Percentiles rank a stretch among this genome's conserved stretches.
phyloP scores from a whole-genome alignment of 2,329 filamentous ascomycete species.

The Calonectria pseudoreteaudii region DNA sequence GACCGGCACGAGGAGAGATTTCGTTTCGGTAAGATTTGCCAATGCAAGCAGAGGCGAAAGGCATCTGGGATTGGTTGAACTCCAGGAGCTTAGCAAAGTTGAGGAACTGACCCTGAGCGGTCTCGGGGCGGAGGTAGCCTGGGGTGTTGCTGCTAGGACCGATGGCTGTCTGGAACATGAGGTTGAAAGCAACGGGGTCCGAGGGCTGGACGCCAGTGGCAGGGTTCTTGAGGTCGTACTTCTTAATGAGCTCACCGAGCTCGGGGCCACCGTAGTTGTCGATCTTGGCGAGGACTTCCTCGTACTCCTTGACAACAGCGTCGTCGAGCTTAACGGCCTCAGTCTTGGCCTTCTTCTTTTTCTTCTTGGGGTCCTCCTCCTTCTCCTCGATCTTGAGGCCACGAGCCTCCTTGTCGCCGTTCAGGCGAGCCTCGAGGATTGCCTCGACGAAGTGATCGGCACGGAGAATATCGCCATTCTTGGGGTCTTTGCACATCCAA shows the following conservation, averaged over 20 bases:
- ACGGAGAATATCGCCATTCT: constrained; percentile 95
- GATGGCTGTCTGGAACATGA: constrained; percentile 98
- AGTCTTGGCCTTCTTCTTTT: constrained; percentile 90
- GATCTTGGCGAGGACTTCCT: constrained; percentile 90
- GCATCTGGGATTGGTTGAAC: constrained; percentile 95
- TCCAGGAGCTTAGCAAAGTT: constrained; percentile 97
- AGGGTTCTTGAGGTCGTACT: constrained; percentile 92
- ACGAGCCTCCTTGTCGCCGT: constrained; percentile 92
- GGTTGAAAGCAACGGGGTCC: constrained; percentile 91
- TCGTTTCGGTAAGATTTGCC: constrained; percentile 99
- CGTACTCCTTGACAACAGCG: constrained; percentile 86
- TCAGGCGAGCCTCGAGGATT: constrained; percentile 86
- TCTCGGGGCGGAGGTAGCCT: constrained; percentile 92
- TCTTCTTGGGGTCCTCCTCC: constrained; percentile 77
- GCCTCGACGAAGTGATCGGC: constrained; percentile 98
- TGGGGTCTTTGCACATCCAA: constrained; percentile 99
- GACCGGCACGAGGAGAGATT: constrained; percentile 91
- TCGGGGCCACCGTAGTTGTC: constrained; percentile 94
- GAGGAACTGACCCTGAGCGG: constrained; percentile 96
- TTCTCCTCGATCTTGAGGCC: constrained; percentile 84
- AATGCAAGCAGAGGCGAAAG: constrained; percentile 96
- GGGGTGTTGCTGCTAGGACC: constrained; percentile 89
- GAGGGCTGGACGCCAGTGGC: constrained; percentile 80
- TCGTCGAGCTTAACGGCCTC: constrained; percentile 90
- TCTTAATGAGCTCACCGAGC: constrained; percentile 88